A percentile compares a stretch with the other conserved stretches of the same genome.
Evolutionary conservation across 2,329 filamentous ascomycete genomes (phyloP).

Genomic region (Diaporthe aspalathi): DNA sequence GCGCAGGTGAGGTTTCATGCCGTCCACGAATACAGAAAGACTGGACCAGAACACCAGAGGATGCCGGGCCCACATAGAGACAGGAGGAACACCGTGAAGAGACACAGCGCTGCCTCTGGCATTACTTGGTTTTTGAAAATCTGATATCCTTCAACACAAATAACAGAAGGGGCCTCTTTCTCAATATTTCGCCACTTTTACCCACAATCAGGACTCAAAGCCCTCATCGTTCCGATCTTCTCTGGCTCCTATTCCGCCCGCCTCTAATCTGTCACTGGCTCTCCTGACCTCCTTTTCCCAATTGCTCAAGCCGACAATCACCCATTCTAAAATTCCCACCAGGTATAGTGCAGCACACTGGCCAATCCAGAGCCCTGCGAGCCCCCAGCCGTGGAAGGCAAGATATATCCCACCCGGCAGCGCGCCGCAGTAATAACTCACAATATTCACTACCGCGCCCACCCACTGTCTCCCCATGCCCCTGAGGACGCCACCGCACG

Average conservation of each 20-base stretch:
- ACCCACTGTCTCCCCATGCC: slow-evolving; percentile 91
- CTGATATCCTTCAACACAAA: too few relatives aligned
- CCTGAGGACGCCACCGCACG: slow-evolving; percentile 81
- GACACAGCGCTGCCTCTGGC: not conserved
- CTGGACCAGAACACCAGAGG: not conserved
- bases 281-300: slow-evolving; percentile 80
- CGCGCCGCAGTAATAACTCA: slow-evolving; percentile 87
- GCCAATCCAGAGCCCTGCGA: slow-evolving; percentile 84
- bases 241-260: slow-evolving; percentile 43
- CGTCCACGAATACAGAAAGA: not conserved
- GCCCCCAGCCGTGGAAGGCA: slow-evolving; percentile 87
- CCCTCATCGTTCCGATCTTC: not conserved
- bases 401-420: slow-evolving; percentile 85
- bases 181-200: not conserved
- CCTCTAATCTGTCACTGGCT: slow-evolving; percentile 78
- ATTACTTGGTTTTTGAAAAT: too few relatives aligned
- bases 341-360: slow-evolving; percentile 85
- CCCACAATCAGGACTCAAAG: not conserved
- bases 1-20: slow-evolving; percentile 1
- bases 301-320: slow-evolving; percentile 79
- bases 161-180: too few relatives aligned
- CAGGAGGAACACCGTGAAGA: not conserved
- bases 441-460: slow-evolving; percentile 82
- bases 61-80: not conserved
- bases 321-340: slow-evolving; percentile 82